Evolutionary conservation across 176 grass and related monocot species (phyloP).

Genomic region (Musa itinerans): DNA sequence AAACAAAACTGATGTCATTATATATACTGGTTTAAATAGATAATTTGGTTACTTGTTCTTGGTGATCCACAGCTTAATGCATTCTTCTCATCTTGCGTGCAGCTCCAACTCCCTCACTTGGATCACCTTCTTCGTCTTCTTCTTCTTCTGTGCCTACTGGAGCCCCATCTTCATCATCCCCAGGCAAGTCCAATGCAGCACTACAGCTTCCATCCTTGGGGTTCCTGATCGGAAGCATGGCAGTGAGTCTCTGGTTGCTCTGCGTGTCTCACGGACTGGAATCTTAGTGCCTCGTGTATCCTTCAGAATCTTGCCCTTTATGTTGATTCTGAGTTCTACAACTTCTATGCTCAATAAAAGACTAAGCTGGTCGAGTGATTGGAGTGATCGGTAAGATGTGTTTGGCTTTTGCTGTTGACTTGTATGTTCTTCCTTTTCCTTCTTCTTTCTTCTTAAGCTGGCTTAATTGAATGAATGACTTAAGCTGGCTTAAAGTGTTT

Average conservation of each 20-base stretch:
- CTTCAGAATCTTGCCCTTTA: too few relatives aligned
- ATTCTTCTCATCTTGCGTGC: neutral
- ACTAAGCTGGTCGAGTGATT: too few relatives aligned
- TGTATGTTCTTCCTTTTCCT: too few relatives aligned
- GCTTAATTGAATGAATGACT: too few relatives aligned
- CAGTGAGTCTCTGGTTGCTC: neutral
- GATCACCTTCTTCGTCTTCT: neutral
- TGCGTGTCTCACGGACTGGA: neutral
- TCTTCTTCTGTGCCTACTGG: neutral
- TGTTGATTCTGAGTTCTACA: too few relatives aligned
- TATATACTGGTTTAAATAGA: neutral
- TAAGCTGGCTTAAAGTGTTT: too few relatives aligned
- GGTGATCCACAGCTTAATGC: neutral
- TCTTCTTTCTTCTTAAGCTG: too few relatives aligned
- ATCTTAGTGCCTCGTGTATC: neutral
- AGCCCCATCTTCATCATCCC: neutral
- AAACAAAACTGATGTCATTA: neutral
- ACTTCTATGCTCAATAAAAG: too few relatives aligned
- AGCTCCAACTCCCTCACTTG: neutral
- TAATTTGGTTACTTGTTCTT: neutral
- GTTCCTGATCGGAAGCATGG: neutral
- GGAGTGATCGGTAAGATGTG: too few relatives aligned
- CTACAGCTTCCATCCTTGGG: neutral
- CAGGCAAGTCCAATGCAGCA: neutral
- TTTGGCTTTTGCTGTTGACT: too few relatives aligned